Conservation (phyloP, 169 alveolate species). For the Eimeria necatrix region DNA sequence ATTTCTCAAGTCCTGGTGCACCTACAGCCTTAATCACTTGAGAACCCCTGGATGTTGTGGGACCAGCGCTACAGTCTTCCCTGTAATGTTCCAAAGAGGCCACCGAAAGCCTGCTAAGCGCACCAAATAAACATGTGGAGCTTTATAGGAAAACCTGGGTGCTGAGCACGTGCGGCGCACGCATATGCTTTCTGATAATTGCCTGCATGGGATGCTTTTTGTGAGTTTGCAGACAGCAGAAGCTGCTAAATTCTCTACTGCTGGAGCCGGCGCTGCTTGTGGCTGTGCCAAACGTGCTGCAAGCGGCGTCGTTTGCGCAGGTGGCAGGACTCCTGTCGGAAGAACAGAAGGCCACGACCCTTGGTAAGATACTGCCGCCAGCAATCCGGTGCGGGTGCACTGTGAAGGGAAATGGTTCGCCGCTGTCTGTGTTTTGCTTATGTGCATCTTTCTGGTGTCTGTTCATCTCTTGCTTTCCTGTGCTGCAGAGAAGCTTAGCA, state of each 20-base stretch:
- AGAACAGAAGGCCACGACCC: neutral
- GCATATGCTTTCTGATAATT: neutral
- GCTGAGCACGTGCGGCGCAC: neutral
- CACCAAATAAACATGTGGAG: too few species aligned
- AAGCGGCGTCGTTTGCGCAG: neutral
- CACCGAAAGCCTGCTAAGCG: too few species aligned
- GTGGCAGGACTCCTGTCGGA: neutral
- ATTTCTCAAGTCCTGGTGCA: too few species aligned
- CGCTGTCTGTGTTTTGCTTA: neutral
- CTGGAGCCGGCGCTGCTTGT: constrained; percentile 56
- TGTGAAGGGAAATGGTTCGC: too few species aligned
- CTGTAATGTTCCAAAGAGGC: too few species aligned
- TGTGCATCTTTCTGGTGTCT: neutral
- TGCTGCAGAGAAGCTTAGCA: constrained; percentile 17
- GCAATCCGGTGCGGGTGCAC: neutral
- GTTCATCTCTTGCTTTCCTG: neutral
- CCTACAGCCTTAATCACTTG: too few species aligned
- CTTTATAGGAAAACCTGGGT: too few species aligned
- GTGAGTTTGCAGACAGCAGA: constrained; percentile 34
- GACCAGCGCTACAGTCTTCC: too few species aligned
- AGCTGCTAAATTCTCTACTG: constrained; percentile 23
- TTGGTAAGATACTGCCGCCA: constrained; percentile 32
- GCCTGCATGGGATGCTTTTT: neutral
- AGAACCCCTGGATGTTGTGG: too few species aligned
- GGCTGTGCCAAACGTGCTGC: constrained; percentile 27